A percentile compares a stretch with the other conserved stretches of the same genome.
phyloP scores from a whole-genome alignment of 306 rosid genomes.

The Canavalia ensiformis region DNA sequence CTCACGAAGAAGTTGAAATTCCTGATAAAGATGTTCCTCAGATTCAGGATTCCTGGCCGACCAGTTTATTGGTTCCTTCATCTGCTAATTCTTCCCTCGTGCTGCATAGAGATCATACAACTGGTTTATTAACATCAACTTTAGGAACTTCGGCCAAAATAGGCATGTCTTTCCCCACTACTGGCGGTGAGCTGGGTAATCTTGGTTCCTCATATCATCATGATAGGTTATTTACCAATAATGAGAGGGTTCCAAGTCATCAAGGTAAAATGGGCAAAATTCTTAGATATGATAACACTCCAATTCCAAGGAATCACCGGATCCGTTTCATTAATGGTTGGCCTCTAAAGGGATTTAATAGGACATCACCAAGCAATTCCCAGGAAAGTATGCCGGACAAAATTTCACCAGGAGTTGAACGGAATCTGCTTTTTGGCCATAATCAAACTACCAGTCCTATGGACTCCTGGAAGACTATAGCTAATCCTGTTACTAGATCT shows the following conservation, averaged over 20 bases:
- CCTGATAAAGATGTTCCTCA: slow-evolving; percentile 60
- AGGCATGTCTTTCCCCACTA: slow-evolving; percentile 57
- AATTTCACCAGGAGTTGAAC: slow-evolving; percentile 61
- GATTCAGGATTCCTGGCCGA: slow-evolving; percentile 59
- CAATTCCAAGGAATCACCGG: slow-evolving; percentile 54
- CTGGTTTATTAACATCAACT: slow-evolving; percentile 55
- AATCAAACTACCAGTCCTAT: slow-evolving; percentile 58
- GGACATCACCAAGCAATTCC: slow-evolving; percentile 52
- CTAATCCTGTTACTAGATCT: slow-evolving; percentile 58
- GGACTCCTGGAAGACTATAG: slow-evolving; percentile 50
- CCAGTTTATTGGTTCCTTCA: slow-evolving; percentile 80
- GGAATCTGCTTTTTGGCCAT: slow-evolving; percentile 50
- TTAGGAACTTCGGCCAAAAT: slow-evolving; percentile 60
- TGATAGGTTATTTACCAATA: slow-evolving; percentile 50
- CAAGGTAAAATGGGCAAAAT: slow-evolving; percentile 55
- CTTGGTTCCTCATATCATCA: slow-evolving; percentile 57
- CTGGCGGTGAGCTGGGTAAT: slow-evolving; percentile 50
- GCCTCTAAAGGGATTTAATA: slow-evolving; percentile 56
- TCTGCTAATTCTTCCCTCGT: slow-evolving; percentile 54
- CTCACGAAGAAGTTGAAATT: slow-evolving; percentile 60
- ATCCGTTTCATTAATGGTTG: slow-evolving; percentile 55
- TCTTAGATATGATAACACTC: slow-evolving; percentile 58
- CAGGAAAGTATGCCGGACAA: slow-evolving; percentile 50
- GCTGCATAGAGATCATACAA: slow-evolving; percentile 52
- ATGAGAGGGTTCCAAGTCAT: slow-evolving; percentile 53